Conservation (phyloP, 371 early-diverging fungal genomes). For the Syncephalastrum racemosum region DNA sequence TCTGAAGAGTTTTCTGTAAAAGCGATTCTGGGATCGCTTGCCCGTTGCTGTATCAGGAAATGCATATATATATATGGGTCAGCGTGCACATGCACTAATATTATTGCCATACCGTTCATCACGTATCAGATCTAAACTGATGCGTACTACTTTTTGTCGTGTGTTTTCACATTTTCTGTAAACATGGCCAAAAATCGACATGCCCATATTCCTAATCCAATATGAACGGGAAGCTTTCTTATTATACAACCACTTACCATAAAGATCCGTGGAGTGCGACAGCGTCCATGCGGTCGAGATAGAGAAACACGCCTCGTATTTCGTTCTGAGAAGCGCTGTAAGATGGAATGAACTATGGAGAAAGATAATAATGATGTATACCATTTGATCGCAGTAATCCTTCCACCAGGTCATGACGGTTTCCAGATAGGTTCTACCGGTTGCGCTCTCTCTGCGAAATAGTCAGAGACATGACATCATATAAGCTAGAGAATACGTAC, state of each 20-base stretch:
- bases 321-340: constrained; percentile 48
- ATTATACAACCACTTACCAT: constrained; percentile 41
- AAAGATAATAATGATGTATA: no score
- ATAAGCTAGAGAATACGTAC: constrained; percentile 14
- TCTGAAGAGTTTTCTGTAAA: constrained; percentile 65
- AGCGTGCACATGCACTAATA: neutral
- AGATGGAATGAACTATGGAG: neutral
- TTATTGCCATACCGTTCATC: constrained; percentile 49
- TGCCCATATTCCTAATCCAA: constrained; percentile 69
- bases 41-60: no score
- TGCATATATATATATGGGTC: neutral
- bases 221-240: neutral
- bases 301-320: constrained; percentile 84
- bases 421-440: constrained; percentile 43
- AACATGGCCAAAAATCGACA: constrained; percentile 68
- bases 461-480: constrained; percentile 3
- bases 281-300: constrained; percentile 89
- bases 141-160: constrained; percentile 51
- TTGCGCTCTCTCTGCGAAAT: constrained; percentile 1
- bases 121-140: constrained; percentile 55
- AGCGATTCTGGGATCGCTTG: constrained; percentile 16
- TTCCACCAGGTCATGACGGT: constrained; percentile 63
- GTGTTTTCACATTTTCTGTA: constrained; percentile 54
- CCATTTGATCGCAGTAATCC: constrained; percentile 70
- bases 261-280: constrained; percentile 70